These are phyloP conservation scores for Actinomortierella ambigua DNA, from an alignment of 371 early-diverging fungal species.

Conservation along the genomic window DNA sequence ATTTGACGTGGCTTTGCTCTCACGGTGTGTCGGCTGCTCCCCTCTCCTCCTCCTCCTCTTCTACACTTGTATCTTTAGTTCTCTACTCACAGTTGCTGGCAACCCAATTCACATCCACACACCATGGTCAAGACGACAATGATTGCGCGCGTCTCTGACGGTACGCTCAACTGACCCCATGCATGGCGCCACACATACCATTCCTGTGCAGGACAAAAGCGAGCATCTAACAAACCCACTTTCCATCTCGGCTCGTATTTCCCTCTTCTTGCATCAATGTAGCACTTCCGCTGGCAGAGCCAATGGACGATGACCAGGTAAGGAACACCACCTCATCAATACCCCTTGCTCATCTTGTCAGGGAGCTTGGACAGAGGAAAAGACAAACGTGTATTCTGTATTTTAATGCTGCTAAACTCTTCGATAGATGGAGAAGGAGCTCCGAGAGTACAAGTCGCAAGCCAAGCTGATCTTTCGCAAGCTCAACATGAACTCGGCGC, in stretches of 20 bases:
- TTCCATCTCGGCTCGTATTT: background rate
- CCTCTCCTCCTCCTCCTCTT: constrained; percentile 18
- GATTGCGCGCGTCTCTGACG: constrained; percentile 94
- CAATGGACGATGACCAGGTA: constrained; percentile 98
- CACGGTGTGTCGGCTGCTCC: background rate
- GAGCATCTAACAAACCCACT: no score
- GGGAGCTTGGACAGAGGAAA: background rate
- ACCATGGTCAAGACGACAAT: constrained; percentile 94
- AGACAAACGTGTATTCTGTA: background rate
- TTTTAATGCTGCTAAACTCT: background rate
- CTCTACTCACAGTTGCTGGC: background rate
- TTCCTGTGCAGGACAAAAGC: no score
- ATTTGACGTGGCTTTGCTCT: no score
- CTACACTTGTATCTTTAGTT: no score
- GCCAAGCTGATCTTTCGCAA: constrained; percentile 91
- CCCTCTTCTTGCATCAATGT: background rate
- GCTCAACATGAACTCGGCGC: constrained; percentile 85
- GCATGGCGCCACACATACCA: no score
- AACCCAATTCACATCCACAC: background rate
- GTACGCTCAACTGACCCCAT: constrained; percentile 14
- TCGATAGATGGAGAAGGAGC: constrained; percentile 70
- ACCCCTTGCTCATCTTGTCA: no score
- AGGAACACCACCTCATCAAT: no score
- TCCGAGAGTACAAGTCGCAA: constrained; percentile 92
- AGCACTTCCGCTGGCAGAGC: constrained; percentile 92